Percentiles rank a stretch among this genome's conserved stretches.
Conservation (phyloP, 805 yeast genomes). For the Cyberlindnera petersonii region DNA sequence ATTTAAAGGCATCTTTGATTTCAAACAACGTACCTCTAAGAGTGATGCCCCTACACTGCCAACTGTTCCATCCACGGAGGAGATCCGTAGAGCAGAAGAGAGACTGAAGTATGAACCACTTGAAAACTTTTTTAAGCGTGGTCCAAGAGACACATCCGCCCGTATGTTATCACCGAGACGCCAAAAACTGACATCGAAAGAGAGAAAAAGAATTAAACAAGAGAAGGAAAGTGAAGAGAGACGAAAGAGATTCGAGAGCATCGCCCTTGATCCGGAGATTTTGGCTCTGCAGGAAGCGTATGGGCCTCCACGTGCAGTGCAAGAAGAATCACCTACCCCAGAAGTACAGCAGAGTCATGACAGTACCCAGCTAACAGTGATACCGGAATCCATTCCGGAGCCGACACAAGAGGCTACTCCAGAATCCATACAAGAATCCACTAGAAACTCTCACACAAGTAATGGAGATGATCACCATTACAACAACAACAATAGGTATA, state of each 20-base stretch:
- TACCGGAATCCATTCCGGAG: too few relatives aligned
- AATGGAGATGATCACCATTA: not conserved
- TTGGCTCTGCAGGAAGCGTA: not conserved
- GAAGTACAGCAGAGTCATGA: too few relatives aligned
- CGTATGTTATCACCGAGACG: conserved; percentile 2
- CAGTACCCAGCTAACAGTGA: too few relatives aligned
- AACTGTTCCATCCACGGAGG: conserved; percentile 5
- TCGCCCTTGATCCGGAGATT: conserved; percentile 4
- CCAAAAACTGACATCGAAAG: conserved; percentile 1
- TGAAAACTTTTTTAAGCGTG: conserved; percentile 3
- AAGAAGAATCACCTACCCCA: not conserved
- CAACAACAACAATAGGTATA: too few relatives aligned
- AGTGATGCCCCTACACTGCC: not conserved
- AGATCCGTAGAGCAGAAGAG: conserved; percentile 5
- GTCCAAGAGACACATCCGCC: not conserved
- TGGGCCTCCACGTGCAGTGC: not conserved
- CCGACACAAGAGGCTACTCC: too few relatives aligned
- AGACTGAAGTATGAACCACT: not conserved
- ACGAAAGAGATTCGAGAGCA: not conserved
- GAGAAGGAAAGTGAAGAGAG: conserved; percentile 1
- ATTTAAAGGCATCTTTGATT: conserved; percentile 10
- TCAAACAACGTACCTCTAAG: not conserved
- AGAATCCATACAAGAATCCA: too few relatives aligned
- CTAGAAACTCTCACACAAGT: too few relatives aligned
- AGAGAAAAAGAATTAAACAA: not conserved